phyloP scores from a whole-genome alignment of 306 rosid species.

The Styphnolobium japonicum region DNA sequence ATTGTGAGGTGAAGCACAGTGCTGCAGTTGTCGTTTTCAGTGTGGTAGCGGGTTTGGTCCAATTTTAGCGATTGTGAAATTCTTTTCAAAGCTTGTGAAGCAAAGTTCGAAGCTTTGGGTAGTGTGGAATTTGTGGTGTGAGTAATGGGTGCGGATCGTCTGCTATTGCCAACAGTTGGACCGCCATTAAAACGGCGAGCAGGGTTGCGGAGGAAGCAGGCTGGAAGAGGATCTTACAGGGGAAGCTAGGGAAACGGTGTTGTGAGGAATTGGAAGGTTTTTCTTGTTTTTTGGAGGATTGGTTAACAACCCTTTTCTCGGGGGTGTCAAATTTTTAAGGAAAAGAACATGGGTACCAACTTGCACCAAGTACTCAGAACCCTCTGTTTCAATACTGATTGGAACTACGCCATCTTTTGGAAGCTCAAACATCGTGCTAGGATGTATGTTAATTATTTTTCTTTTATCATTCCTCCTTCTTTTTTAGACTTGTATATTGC shows the following conservation, averaged over 20 bases:
- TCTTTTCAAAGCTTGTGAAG: slow-evolving; percentile 22
- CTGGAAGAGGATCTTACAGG: slow-evolving; percentile 98
- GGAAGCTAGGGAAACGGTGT: slow-evolving; percentile 60
- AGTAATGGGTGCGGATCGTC: slow-evolving; percentile 80
- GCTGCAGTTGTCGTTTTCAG: not conserved
- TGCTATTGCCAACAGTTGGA: slow-evolving; percentile 76
- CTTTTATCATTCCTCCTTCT: not conserved
- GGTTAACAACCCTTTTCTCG: slow-evolving; percentile 30
- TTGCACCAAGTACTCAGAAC: slow-evolving; percentile 67
- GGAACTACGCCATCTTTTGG: slow-evolving; percentile 98
- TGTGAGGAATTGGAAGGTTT: slow-evolving; percentile 32
- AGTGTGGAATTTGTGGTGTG: slow-evolving; percentile 32
- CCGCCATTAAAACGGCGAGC: slow-evolving; percentile 99
- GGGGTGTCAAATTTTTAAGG: slow-evolving; percentile 29
- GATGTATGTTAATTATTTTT: slow-evolving; percentile 44
- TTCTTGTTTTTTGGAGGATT: slow-evolving; percentile 29
- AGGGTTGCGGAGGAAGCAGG: slow-evolving; percentile 94
- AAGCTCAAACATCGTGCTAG: slow-evolving; percentile 82
- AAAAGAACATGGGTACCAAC: slow-evolving; percentile 57
- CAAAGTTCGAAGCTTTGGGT: slow-evolving; percentile 30
- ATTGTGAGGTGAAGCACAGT: slow-evolving; percentile 10
- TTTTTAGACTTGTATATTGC: not conserved
- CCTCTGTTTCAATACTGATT: slow-evolving; percentile 77
- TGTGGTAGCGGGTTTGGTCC: slow-evolving; percentile 17
- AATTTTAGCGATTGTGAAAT: slow-evolving; percentile 8